phyloP scores from a whole-genome alignment of 1,139 yeast species.

The Diutina catenulata region DNA sequence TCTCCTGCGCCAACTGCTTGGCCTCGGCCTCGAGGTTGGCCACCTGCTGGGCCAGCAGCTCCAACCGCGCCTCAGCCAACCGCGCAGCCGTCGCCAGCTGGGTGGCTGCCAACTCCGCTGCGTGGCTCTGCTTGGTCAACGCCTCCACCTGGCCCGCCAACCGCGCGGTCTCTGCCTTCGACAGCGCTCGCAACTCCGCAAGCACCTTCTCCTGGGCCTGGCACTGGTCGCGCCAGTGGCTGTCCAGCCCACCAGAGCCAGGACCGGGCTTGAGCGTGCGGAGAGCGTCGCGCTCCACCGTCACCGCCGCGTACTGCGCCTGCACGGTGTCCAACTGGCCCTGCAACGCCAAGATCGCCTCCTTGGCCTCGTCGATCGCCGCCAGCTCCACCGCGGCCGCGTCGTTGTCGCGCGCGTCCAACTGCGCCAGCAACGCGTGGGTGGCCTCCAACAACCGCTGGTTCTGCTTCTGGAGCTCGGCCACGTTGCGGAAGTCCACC shows the following conservation, averaged over 20 bases:
- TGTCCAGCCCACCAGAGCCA: constrained; percentile 9
- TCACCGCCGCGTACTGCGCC: constrained; percentile 38
- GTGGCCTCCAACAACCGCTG: constrained; percentile 56
- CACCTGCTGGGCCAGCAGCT: constrained; percentile 18
- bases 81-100: constrained; percentile 22
- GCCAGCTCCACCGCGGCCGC: constrained; percentile 36
- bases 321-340: constrained; percentile 44
- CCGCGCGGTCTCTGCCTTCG: constrained; percentile 14
- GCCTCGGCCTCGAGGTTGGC: constrained; percentile 17
- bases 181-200: constrained; percentile 20
- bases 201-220: constrained; percentile 18
- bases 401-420: constrained; percentile 42
- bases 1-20: constrained; percentile 16
- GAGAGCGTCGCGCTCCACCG: constrained; percentile 58
- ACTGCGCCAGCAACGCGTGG: constrained; percentile 54
- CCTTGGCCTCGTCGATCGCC: constrained; percentile 63
- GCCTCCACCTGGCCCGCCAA: constrained; percentile 20
- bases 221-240: constrained; percentile 19
- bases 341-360: constrained; percentile 59
- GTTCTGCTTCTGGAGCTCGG: constrained; percentile 65
- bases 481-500: constrained; percentile 53
- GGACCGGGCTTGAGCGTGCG: constrained; percentile 22
- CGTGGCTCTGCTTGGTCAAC: constrained; percentile 18
- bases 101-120: constrained; percentile 20
- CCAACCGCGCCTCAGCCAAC: constrained; percentile 22